Conservation (phyloP, 768 basidiomycete genomes). For the Calocybe gangraenosa region DNA sequence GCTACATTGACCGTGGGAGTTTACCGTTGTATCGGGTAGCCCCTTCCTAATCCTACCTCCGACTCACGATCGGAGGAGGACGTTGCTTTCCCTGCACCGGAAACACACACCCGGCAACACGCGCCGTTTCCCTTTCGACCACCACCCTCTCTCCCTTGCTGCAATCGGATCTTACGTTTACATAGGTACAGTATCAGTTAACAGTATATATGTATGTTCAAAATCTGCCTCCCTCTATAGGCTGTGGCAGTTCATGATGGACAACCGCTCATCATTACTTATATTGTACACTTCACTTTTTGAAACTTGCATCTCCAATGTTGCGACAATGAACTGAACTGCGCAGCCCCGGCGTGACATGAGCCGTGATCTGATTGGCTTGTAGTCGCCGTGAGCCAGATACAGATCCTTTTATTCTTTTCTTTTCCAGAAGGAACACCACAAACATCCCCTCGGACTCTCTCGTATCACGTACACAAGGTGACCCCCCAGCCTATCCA, state of each 20-base stretch:
- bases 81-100: constrained; percentile 2
- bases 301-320: too few relatives aligned
- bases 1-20: constrained; percentile 21
- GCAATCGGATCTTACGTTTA: constrained; percentile 16
- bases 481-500: too few relatives aligned
- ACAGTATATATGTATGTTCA: too few relatives aligned
- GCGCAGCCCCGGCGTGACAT: neutral
- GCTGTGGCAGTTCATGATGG: constrained; percentile 10
- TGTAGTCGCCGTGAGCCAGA: constrained; percentile 6
- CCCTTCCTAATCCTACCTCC: constrained; percentile 15
- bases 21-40: constrained; percentile 15
- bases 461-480: too few relatives aligned
- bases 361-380: constrained; percentile 2
- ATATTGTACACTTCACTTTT: neutral
- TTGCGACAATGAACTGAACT: too few relatives aligned
- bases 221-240: too few relatives aligned
- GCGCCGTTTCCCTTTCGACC: too few relatives aligned
- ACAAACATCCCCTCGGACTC: too few relatives aligned
- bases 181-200: too few relatives aligned
- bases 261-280: constrained; percentile 1
- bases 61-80: constrained; percentile 12
- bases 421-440: too few relatives aligned
- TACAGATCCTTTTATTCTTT: constrained; percentile 2
- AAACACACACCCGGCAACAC: neutral
- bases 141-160: too few relatives aligned